These are phyloP conservation scores for Saccharomycopsis sp. DNA, from an alignment of 805 yeast species.

Conservation along the genomic window DNA sequence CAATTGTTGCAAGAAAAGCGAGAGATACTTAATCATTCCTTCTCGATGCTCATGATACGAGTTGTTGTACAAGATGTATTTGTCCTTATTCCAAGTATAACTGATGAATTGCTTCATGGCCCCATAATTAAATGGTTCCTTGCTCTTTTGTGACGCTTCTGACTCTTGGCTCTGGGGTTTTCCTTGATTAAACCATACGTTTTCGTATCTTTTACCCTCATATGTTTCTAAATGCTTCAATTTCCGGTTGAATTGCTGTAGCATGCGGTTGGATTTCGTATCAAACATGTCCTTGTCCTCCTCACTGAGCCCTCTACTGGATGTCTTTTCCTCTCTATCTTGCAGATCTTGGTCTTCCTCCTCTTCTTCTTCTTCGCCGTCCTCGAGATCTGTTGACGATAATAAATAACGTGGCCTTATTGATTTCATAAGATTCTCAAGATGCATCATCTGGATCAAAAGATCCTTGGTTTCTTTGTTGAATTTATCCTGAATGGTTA, in stretches of 20 bases:
- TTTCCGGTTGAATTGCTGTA: constrained; percentile 16
- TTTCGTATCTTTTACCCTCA: constrained; percentile 14
- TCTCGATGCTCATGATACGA: constrained; percentile 16
- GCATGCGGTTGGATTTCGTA: constrained; percentile 10
- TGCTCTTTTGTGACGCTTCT: neutral
- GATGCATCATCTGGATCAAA: constrained; percentile 10
- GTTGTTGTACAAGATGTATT: constrained; percentile 8
- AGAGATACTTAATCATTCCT: constrained; percentile 12
- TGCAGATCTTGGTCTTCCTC: constrained; percentile 10
- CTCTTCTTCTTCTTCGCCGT: constrained; percentile 8
- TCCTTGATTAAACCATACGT: constrained; percentile 12
- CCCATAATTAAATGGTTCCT: neutral
- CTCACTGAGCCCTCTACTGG: constrained; percentile 11
- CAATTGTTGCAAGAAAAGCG: constrained; percentile 9
- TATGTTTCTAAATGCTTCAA: constrained; percentile 18
- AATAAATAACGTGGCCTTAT: constrained; percentile 18
- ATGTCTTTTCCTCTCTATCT: neutral
- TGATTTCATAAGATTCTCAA: constrained; percentile 4
- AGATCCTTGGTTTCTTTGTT: constrained; percentile 16
- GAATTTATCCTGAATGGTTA: constrained; percentile 13
- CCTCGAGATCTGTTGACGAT: constrained; percentile 1
- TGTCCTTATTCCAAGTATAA: constrained; percentile 13
- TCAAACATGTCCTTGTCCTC: constrained; percentile 21
- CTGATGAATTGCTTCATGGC: constrained; percentile 10
- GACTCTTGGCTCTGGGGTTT: neutral